A percentile compares a stretch with the other conserved stretches of the same genome.
These are phyloP conservation scores for Acidiella bohemica DNA, from an alignment of 495 filamentous ascomycete genomes.

Conservation along the genomic window DNA sequence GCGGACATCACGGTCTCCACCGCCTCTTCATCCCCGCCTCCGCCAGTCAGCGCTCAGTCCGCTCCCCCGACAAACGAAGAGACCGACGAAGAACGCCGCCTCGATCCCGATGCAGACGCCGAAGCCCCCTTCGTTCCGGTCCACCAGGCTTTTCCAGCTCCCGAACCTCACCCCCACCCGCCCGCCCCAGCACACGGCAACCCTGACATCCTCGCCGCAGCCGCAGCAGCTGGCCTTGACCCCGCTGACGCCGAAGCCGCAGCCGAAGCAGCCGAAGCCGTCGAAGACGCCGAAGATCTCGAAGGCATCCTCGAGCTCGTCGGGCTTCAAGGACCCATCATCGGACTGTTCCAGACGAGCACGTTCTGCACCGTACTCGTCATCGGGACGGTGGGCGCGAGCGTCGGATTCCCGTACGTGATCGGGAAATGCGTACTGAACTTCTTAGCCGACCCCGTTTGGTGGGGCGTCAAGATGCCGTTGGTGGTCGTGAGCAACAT, in stretches of 20 bases:
- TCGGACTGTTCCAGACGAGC: slow-evolving; percentile 81
- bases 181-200: slow-evolving; percentile 24
- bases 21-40: too few relatives aligned
- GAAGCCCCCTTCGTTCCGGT: slow-evolving; percentile 51
- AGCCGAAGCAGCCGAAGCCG: slow-evolving; percentile 43
- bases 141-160: slow-evolving; percentile 21
- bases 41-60: slow-evolving; percentile 24
- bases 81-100: slow-evolving; percentile 45
- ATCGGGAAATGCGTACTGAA: slow-evolving; percentile 73
- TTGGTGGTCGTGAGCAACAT: slow-evolving; percentile 52
- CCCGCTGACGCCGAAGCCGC: slow-evolving; percentile 36
- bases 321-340: slow-evolving; percentile 87
- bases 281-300: slow-evolving; percentile 88
- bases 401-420: slow-evolving; percentile 84
- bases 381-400: slow-evolving; percentile 65
- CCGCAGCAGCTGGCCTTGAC: too few relatives aligned
- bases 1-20: slow-evolving; percentile 38
- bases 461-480: slow-evolving; percentile 53
- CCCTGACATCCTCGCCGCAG: slow-evolving; percentile 31
- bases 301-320: slow-evolving; percentile 94
- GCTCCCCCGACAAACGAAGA: too few relatives aligned
- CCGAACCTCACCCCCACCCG: slow-evolving; percentile 16
- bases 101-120: slow-evolving; percentile 41
- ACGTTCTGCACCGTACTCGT: slow-evolving; percentile 88
- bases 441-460: slow-evolving; percentile 61